Evolutionary conservation across 176 grass and related monocot genomes (phyloP), one percentile per base, ranked within the genome.

Genomic region (Lolium perenne): DNA sequence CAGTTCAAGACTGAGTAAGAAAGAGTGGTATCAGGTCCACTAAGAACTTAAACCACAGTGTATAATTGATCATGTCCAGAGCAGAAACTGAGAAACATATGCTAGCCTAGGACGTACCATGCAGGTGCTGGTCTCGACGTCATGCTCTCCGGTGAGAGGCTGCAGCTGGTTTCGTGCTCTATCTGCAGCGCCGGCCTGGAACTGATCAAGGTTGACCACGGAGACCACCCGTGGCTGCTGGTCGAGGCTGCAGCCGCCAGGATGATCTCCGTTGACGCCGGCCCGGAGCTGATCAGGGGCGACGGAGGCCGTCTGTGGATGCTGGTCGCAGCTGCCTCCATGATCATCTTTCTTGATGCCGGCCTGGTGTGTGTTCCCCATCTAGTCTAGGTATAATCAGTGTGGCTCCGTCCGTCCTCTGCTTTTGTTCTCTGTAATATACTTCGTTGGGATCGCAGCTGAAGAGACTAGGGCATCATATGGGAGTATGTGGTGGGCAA

Each of bases 221-320:
- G 69, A 72, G 69, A 47, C 69, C 69, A 22, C 69, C 40, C 7
- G 10, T 48, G 43, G 46, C 72, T 74, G 71, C 46, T 51, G 47
- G 72, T 51, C 15, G 72, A 2, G 46, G 4, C 72, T 8, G 21
- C 43, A 4, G 63, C 64, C 23, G 14, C 71, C 71, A 26, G 8
- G 71, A 26, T 74, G 46, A 74, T 74, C 71, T 51, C 47, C 47
- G 13, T 29, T 50, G 71, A 51, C 71, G 46, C 71, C 45, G 71
- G 25, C 26, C 62, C 1, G 25, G 1, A 62, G 60, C 22, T 25
- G 60, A 26, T 61, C 59, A 61, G 11, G 10, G 23, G 26, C 63
- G 3, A 66, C 63, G 13, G 26, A 66, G 25, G 14, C 10, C 26
- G 63, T 26, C 6, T 67, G 29, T 67, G 29, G 64, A 26, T 66